Evolutionary conservation across 106 monocot species (phyloP).

Genomic region (Acorus calamus): DNA sequence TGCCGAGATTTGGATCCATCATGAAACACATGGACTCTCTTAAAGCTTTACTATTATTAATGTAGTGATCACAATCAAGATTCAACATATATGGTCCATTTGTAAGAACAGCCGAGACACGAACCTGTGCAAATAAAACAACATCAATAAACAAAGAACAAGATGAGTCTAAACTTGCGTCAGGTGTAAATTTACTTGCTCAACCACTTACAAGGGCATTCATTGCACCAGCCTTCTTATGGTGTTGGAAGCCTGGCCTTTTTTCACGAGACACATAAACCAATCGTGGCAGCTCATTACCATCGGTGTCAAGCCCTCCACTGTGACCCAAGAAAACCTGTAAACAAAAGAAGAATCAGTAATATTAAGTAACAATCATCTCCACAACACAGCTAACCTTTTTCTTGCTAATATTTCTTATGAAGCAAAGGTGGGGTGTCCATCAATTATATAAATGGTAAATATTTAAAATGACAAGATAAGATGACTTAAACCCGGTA

Average conservation of each 20-base stretch:
- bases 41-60: conserved; percentile 55
- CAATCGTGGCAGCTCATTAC: conserved; percentile 34
- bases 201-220: conserved; percentile 29
- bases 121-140: conserved; percentile 16
- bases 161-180: not conserved
- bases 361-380: not conserved
- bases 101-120: conserved; percentile 48
- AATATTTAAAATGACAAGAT: too few relatives aligned
- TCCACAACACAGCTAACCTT: too few relatives aligned
- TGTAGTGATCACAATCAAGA: conserved; percentile 63
- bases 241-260: conserved; percentile 39
- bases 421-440: not conserved
- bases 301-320: conserved; percentile 29
- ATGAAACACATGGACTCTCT: conserved; percentile 55
- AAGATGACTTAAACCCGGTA: too few relatives aligned
- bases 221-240: conserved; percentile 48
- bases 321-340: conserved; percentile 40
- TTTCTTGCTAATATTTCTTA: too few relatives aligned
- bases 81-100: conserved; percentile 47
- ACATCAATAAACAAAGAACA: not conserved
- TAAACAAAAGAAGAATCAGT: not conserved
- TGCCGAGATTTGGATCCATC: conserved; percentile 42
- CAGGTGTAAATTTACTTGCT: not conserved
- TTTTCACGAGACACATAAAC: conserved; percentile 44
- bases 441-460: too few relatives aligned